phyloP scores from a whole-genome alignment of 1,284 basidiomycete species.

The Ganoderma lucidum region DNA sequence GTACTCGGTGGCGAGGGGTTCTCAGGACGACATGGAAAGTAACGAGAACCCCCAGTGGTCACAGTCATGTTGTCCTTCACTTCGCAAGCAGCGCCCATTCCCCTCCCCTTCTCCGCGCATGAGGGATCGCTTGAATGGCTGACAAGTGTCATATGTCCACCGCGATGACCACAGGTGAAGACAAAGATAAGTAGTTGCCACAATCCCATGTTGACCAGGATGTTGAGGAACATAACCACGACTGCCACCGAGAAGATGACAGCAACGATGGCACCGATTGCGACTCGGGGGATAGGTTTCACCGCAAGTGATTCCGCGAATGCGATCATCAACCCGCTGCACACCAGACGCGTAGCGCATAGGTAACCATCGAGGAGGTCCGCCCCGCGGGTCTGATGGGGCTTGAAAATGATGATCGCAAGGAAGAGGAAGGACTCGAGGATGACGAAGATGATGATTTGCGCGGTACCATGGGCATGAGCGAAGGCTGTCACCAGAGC shows the following conservation, averaged over 20 bases:
- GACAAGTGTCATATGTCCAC: slow-evolving; percentile 34
- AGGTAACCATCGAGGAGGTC: slow-evolving; percentile 73
- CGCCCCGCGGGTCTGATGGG: slow-evolving; percentile 62
- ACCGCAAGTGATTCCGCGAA: slow-evolving; percentile 70
- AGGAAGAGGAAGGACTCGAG: slow-evolving; percentile 72
- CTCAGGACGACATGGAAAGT: slow-evolving; percentile 47
- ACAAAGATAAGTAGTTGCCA: slow-evolving; percentile 37
- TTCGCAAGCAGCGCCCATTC: slow-evolving; percentile 22
- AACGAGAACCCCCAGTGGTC: slow-evolving; percentile 34
- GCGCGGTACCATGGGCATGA: slow-evolving; percentile 68
- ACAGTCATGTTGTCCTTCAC: slow-evolving; percentile 39
- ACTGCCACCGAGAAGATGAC: slow-evolving; percentile 68
- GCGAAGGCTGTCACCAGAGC: slow-evolving; percentile 81
- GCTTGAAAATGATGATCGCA: slow-evolving; percentile 61
- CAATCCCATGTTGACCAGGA: slow-evolving; percentile 54
- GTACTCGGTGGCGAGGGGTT: slow-evolving; percentile 55
- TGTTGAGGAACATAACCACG: slow-evolving; percentile 66
- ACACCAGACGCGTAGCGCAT: slow-evolving; percentile 67
- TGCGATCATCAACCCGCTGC: slow-evolving; percentile 69
- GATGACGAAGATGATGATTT: slow-evolving; percentile 75
- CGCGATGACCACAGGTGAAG: slow-evolving; percentile 31
- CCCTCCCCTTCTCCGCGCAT: slow-evolving; percentile 30
- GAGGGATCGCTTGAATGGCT: slow-evolving; percentile 35
- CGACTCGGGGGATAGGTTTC: slow-evolving; percentile 77
- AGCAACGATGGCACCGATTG: slow-evolving; percentile 71